Percentiles rank a stretch among this genome's conserved stretches.
These are phyloP conservation scores for Mortierella sp. DNA, from an alignment of 371 early-diverging fungal genomes.

Conservation along the genomic window DNA sequence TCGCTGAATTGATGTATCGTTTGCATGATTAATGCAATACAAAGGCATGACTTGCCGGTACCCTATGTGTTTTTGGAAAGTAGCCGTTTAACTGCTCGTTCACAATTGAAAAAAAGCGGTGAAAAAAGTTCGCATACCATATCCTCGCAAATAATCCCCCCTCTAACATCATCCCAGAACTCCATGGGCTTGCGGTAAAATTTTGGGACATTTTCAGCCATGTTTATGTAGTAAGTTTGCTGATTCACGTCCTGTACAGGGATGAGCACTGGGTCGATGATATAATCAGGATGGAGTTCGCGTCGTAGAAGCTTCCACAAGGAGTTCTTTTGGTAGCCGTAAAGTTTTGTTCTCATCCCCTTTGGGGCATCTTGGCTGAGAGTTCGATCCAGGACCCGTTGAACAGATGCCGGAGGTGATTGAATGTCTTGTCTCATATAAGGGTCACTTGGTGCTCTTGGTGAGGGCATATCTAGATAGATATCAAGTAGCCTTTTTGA, in stretches of 20 bases:
- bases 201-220: conserved; percentile 28
- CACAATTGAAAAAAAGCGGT: background rate
- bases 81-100: too few relatives aligned
- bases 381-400: background rate
- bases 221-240: conserved; percentile 59
- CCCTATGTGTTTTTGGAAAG: too few relatives aligned
- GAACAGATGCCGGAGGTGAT: conserved; percentile 3
- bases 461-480: conserved; percentile 63
- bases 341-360: conserved; percentile 73
- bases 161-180: conserved; percentile 62
- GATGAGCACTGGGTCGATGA: conserved; percentile 58
- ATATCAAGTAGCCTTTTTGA: conserved; percentile 54
- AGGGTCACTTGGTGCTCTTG: conserved; percentile 20
- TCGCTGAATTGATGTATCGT: conserved; percentile 65
- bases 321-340: conserved; percentile 71
- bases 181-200: conserved; percentile 31
- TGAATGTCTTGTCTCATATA: conserved; percentile 23
- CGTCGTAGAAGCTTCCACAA: conserved; percentile 75
- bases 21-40: conserved; percentile 73
- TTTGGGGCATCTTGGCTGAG: conserved; percentile 28
- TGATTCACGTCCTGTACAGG: conserved; percentile 57
- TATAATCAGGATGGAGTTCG: conserved; percentile 66
- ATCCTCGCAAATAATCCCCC: conserved; percentile 85
- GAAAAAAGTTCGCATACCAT: conserved; percentile 63
- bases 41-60: conserved; percentile 81